A percentile compares a stretch with the other conserved stretches of the same genome.
These are phyloP conservation scores for Aristolochia fimbriata DNA, from an alignment of 164 flowering plant genomes.

Conservation along the genomic window DNA sequence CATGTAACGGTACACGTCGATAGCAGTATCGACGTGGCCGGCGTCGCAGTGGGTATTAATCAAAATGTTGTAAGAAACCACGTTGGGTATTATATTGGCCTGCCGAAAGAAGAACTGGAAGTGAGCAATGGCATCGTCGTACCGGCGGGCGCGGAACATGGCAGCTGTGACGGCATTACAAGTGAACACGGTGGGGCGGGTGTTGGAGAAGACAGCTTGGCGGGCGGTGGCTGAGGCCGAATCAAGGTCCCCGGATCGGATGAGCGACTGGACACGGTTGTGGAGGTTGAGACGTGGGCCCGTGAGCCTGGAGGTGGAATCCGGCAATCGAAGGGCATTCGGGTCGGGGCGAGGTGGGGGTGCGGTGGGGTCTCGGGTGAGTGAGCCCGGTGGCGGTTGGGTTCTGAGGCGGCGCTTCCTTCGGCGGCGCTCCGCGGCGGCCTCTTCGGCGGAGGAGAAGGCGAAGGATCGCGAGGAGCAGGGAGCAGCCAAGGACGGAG, in stretches of 20 bases:
- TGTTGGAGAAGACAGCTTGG: conserved; percentile 48
- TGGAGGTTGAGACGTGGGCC: conserved; percentile 74
- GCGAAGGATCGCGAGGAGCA: background rate
- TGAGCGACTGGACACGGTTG: conserved; percentile 72
- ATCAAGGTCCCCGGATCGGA: conserved; percentile 66
- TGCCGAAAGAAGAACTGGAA: conserved; percentile 57
- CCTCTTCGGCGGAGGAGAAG: background rate
- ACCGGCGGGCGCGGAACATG: conserved; percentile 53
- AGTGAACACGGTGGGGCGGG: conserved; percentile 79
- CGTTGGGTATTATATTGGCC: conserved; percentile 50
- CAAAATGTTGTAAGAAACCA: conserved; percentile 62
- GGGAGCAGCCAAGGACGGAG: no score
- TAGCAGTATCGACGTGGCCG: conserved; percentile 37
- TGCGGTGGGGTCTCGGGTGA: conserved; percentile 24
- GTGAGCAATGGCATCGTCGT: conserved; percentile 47
- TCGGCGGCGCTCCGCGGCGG: conserved; percentile 1
- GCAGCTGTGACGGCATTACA: conserved; percentile 77
- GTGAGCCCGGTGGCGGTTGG: conserved; percentile 26
- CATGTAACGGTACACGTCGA: conserved; percentile 41
- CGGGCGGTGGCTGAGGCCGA: conserved; percentile 56
- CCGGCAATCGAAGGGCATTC: conserved; percentile 64
- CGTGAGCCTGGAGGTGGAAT: conserved; percentile 56
- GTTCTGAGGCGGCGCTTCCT: background rate
- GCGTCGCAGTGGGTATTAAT: conserved; percentile 60
- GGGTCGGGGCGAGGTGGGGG: conserved; percentile 44